Evolutionary conservation across 176 grass and related monocot species (phyloP), one percentile per base, ranked within the genome.

Genomic region (Cocos nucifera): DNA sequence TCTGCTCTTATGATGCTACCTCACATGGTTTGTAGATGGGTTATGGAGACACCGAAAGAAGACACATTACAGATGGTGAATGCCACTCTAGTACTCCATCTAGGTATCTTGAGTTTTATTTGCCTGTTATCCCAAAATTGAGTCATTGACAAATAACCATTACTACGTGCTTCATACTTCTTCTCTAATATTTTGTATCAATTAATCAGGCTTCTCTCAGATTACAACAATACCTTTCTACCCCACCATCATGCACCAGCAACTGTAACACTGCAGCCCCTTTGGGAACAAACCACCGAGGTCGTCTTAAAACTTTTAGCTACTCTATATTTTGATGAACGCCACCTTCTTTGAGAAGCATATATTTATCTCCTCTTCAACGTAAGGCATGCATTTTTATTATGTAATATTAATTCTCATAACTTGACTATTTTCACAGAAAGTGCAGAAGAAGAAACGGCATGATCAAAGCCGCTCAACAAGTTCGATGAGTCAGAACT

Each of bases 1-100:
- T 39, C 35, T 39, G 2, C 35, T 10, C 35, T 10, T 12, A 39
- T 56, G 19, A 10, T 22, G 22, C 54, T 20, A 55, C 17, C 21
- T 22, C 21, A 9, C 35, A 56, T 56, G 54, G 6, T 56, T 56
- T 56, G 54, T 56, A 56, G 54, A 56, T 56, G 54, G 54, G 54
- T 22, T 56, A 20, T 21, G 54, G 54, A 22, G 54, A 56, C 19
- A 56, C 17, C 22, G 21, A 18, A 56, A 56, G 6, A 18, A 56
- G 21, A 20, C 19, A 56, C 6, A 56, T 56, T 22, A 22, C 19
- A 56, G n/a, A 20, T 56, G 17, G 18, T 56, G 54, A 22, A 56
- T 56, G 3, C 54, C 54, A 56, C 21, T 12, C 54, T 3, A 56
- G 17, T 56, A 8, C 19, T 20, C 7, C 54, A 22, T 18, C 19